A percentile compares a stretch with the other conserved stretches of the same genome.
These are phyloP conservation scores for Phaffia australis DNA, from an alignment of 768 basidiomycete species.

Conservation along the genomic window DNA sequence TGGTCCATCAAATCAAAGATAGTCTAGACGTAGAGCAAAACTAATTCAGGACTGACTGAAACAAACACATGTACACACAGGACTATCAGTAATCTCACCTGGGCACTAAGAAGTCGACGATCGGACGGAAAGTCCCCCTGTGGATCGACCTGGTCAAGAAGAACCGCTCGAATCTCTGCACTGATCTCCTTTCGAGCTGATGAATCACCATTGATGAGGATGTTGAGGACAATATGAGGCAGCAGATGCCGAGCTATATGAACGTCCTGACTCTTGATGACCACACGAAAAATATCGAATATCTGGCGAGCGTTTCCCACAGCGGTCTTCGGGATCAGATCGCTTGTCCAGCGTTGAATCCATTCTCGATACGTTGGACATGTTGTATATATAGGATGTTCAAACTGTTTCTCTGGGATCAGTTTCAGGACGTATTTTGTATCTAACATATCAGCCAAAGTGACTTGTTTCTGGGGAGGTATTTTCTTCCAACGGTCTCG, in stretches of 20 bases:
- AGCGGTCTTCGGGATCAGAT: slow-evolving; percentile 53
- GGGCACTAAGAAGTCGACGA: slow-evolving; percentile 83
- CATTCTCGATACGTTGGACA: slow-evolving; percentile 85
- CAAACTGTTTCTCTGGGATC: neutral
- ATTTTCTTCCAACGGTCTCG: slow-evolving; percentile 67
- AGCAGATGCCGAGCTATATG: slow-evolving; percentile 84
- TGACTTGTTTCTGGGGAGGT: slow-evolving; percentile 48
- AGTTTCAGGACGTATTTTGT: slow-evolving; percentile 31
- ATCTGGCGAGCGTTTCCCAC: slow-evolving; percentile 48
- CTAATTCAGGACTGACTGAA: neutral
- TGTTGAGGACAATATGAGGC: slow-evolving; percentile 80
- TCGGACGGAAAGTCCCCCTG: slow-evolving; percentile 54
- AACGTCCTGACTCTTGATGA: slow-evolving; percentile 72
- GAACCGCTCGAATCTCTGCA: slow-evolving; percentile 63
- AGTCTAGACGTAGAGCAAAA: slow-evolving; percentile 47
- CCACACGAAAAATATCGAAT: slow-evolving; percentile 66
- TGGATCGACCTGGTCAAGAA: slow-evolving; percentile 71
- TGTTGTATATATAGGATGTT: slow-evolving; percentile 66
- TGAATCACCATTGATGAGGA: slow-evolving; percentile 63
- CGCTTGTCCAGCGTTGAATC: slow-evolving; percentile 78
- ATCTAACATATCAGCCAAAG: slow-evolving; percentile 43
- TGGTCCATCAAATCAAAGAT: slow-evolving; percentile 93
- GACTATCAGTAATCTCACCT: slow-evolving; percentile 45
- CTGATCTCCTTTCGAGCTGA: slow-evolving; percentile 54
- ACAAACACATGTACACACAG: neutral